Evolutionary conservation across 441 rosid species (phyloP), one percentile per base, ranked within the genome.

Genomic region (Gossypium lobatum): DNA sequence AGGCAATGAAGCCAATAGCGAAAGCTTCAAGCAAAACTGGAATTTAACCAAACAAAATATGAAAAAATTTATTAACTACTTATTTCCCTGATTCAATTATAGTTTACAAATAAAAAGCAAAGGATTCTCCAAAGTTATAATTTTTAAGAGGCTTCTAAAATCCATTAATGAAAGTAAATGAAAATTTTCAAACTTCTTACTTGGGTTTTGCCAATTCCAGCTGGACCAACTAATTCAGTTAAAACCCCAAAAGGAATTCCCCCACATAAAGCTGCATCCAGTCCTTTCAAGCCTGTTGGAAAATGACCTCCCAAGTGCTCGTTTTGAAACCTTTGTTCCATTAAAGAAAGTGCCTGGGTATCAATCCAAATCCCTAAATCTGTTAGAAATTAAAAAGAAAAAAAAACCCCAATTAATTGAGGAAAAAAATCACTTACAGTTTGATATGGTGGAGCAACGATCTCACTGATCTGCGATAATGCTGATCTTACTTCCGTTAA

Each of bases 181-280:
- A 18, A 34, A 25, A 65, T 6, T 10, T 28, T 53, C 3, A 28
- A 23, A 11, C 11, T 26, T 7, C 14, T 37, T 83, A 92, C 98
- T 78, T 93, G 98, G 13, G 98, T 92, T 83, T 93, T 93, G 37
- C 98, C 98, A 10, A 89, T 90, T 65, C 97, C 98, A 77, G 98
- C 83, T 0, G 97, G 95, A 68, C 98, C 97, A 23, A 93, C 96
- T 73, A 93, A 26, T 80, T 93, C 97, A 0, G 97, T 93, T 59
- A 93, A 72, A 74, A 90, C 98, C 70, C 98, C 96, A 72, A 85
- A 92, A 4, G 97, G 98, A 45, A 94, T 83, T 2, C 98, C 97
- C 65, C 98, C 97, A 20, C 90, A 86, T 28, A 94, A 77, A 25
- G 96, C 86, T 45, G 77, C 85, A 77, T 94, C 98, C 17, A 94